Evolutionary conservation across 345 rosid genomes (phyloP).

Genomic region (Dipteronia dyeriana): DNA sequence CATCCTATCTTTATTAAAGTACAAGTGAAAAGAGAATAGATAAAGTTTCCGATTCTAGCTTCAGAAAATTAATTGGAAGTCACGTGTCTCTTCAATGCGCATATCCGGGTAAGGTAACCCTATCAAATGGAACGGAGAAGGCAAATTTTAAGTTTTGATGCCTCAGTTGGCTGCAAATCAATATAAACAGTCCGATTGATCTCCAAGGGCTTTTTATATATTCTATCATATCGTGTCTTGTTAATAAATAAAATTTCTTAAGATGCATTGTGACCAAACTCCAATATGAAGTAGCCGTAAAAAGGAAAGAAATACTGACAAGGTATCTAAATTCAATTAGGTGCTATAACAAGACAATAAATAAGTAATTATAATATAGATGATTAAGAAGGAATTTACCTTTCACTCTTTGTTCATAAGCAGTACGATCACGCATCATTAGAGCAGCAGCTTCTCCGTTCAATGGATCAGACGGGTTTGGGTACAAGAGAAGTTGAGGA

Average conservation of each 20-base stretch:
- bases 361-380: background rate
- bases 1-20: background rate
- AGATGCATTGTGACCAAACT: background rate
- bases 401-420: conserved; percentile 85
- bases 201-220: background rate
- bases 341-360: background rate
- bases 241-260: background rate
- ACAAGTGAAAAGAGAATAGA: background rate
- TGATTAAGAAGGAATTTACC: conserved; percentile 44
- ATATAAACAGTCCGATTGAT: background rate
- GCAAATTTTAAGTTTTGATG: background rate
- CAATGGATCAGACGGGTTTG: conserved; percentile 95
- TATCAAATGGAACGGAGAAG: background rate
- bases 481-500: conserved; percentile 97
- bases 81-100: background rate
- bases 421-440: conserved; percentile 85
- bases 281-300: background rate
- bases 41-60: background rate
- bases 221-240: background rate
- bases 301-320: background rate
- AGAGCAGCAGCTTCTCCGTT: conserved; percentile 98
- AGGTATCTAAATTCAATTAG: background rate
- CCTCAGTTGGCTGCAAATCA: background rate
- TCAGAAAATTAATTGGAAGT: background rate
- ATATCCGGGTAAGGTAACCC: background rate